Conservation (phyloP, 768 basidiomycete genomes). For the Pulveroboletus frians region DNA sequence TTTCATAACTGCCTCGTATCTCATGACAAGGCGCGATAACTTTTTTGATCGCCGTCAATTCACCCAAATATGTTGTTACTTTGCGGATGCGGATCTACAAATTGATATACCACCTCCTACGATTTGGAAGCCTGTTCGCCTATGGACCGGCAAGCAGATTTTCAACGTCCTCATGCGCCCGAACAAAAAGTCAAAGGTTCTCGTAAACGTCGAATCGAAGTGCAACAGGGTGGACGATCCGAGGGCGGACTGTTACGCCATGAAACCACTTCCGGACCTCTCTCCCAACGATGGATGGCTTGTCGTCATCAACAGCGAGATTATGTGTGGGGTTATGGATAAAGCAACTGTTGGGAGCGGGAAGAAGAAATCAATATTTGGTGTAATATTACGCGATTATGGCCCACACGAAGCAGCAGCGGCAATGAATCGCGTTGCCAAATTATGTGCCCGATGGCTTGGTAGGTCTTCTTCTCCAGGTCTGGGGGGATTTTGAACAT, state of each 20-base stretch:
- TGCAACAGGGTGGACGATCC: conserved; percentile 88
- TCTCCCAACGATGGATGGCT: conserved; percentile 98
- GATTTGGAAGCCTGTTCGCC: conserved; percentile 84
- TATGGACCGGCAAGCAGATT: conserved; percentile 99
- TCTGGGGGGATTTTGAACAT: background rate
- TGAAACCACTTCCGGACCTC: conserved; percentile 71
- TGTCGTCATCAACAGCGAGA: conserved; percentile 94
- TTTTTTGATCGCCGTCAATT: conserved; percentile 95
- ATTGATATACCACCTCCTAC: conserved; percentile 95
- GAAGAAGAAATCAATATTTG: conserved; percentile 99
- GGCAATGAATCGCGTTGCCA: conserved; percentile 95
- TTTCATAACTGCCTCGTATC: conserved; percentile 97
- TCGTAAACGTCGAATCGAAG: conserved; percentile 94
- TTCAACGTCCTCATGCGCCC: conserved; percentile 97
- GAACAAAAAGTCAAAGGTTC: conserved; percentile 72
- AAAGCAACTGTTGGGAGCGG: conserved; percentile 97
- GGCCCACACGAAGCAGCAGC: conserved; percentile 90
- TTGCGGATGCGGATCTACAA: conserved; percentile 84
- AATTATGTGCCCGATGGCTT: conserved; percentile 90
- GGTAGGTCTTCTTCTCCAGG: conserved; percentile 42
- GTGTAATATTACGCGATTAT: conserved; percentile 95
- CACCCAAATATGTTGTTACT: conserved; percentile 93
- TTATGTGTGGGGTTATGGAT: conserved; percentile 99
- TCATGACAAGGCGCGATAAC: conserved; percentile 86
- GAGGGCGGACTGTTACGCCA: conserved; percentile 55